A percentile compares a stretch with the other conserved stretches of the same genome.
phyloP scores from a whole-genome alignment of 768 basidiomycete species.

The Russula vinacea region DNA sequence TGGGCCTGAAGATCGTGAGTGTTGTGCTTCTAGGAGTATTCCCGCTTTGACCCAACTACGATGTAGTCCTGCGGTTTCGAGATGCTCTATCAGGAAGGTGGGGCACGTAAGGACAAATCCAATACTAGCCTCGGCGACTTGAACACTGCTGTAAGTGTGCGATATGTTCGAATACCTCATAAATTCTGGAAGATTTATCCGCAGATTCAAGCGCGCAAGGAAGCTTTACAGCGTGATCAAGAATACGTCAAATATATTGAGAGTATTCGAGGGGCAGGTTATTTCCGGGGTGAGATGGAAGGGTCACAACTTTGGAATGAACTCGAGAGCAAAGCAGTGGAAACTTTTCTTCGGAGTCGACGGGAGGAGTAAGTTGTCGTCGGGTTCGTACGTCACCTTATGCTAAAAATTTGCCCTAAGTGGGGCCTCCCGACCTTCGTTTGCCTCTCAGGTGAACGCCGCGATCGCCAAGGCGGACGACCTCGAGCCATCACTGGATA shows the following conservation, averaged over 20 bases:
- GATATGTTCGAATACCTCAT: not conserved
- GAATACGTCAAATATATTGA: constrained; percentile 71
- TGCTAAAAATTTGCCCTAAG: constrained; percentile 35
- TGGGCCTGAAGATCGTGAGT: constrained; percentile 90
- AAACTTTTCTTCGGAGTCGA: constrained; percentile 59
- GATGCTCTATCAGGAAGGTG: constrained; percentile 89
- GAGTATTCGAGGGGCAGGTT: constrained; percentile 60
- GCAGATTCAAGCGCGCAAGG: constrained; percentile 63
- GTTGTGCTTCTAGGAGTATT: not conserved
- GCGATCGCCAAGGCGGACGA: constrained; percentile 51
- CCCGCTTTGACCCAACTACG: not conserved
- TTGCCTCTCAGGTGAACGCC: constrained; percentile 66
- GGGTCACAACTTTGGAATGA: constrained; percentile 75
- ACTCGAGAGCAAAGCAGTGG: constrained; percentile 67
- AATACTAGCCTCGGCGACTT: constrained; percentile 40
- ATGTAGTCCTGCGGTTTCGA: constrained; percentile 89
- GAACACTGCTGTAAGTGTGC: constrained; percentile 48
- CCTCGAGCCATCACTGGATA: constrained; percentile 34
- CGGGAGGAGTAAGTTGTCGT: constrained; percentile 60
- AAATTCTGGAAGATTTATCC: not conserved
- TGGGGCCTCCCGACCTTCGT: constrained; percentile 65
- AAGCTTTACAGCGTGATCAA: constrained; percentile 60
- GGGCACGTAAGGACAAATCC: constrained; percentile 48
- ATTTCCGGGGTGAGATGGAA: constrained; percentile 74
- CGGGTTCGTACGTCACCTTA: not conserved